A percentile compares a stretch with the other conserved stretches of the same genome.
These are phyloP conservation scores for Fraxinus quadrangulata DNA, from an alignment of 257 asterid genomes.

Conservation along the genomic window DNA sequence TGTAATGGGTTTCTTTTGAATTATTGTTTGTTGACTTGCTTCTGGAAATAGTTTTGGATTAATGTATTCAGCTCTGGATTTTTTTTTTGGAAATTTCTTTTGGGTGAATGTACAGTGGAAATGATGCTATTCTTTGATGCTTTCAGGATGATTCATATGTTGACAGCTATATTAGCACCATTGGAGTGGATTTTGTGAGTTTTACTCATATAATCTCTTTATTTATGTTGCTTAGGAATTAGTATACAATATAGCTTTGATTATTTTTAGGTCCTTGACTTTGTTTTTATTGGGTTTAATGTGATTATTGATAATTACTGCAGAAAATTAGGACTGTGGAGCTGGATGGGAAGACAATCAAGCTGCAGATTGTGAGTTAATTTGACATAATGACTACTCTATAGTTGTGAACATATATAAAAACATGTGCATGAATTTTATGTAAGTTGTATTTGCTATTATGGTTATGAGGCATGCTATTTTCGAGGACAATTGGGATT, in stretches of 20 bases:
- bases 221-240: not conserved
- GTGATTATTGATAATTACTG: conserved; percentile 22
- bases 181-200: conserved; percentile 97
- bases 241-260: not conserved
- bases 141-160: conserved; percentile 96
- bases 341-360: conserved; percentile 91
- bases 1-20: not conserved
- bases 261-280: not conserved
- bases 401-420: not conserved
- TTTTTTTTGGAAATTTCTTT: not conserved
- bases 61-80: not conserved
- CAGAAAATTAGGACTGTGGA: conserved; percentile 98
- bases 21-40: not conserved
- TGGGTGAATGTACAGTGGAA: not conserved
- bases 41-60: conserved; percentile 1
- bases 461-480: not conserved
- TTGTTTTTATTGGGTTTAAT: conserved; percentile 6
- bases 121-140: conserved; percentile 25
- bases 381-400: conserved; percentile 8
- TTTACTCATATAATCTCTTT: not conserved
- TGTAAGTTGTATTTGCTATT: not conserved
- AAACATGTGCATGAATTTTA: conserved; percentile 12
- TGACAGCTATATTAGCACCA: conserved; percentile 98
- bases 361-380: conserved; percentile 93
- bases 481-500: not conserved